Evolutionary conservation across 1,139 yeast genomes (phyloP).

Genomic region (Ogataea hybrid): DNA sequence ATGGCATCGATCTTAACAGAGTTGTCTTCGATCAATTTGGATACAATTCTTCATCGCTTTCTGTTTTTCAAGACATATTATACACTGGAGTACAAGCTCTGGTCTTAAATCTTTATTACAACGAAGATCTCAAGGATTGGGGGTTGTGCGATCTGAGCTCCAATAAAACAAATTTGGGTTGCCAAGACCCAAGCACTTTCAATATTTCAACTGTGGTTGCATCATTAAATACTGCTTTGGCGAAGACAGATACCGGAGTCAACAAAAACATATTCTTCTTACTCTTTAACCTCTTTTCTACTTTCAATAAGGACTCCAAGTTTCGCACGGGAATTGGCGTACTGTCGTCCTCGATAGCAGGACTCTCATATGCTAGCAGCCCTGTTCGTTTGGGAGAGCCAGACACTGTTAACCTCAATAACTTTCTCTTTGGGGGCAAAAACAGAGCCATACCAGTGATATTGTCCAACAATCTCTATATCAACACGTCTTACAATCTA

Average conservation of each 20-base stretch:
- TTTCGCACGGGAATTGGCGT: conserved; percentile 11
- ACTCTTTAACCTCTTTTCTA: conserved; percentile 43
- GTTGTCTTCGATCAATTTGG: conserved; percentile 52
- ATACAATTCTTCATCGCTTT: conserved; percentile 45
- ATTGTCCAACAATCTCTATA: conserved; percentile 30
- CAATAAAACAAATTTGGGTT: neutral
- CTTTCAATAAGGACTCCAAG: conserved; percentile 4
- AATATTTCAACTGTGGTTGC: conserved; percentile 41
- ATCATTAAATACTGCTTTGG: conserved; percentile 39
- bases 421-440: conserved; percentile 42
- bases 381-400: conserved; percentile 22
- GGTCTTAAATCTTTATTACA: conserved; percentile 67
- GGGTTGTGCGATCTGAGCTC: conserved; percentile 58
- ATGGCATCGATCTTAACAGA: conserved; percentile 57
- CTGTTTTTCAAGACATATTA: conserved; percentile 39
- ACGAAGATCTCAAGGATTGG: conserved; percentile 50
- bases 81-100: conserved; percentile 52
- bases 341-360: conserved; percentile 3
- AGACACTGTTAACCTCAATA: conserved; percentile 40
- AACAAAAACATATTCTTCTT: conserved; percentile 54
- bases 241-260: conserved; percentile 52
- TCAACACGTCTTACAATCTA: conserved; percentile 28
- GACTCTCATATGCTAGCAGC: neutral
- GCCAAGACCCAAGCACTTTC: conserved; percentile 27
- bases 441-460: conserved; percentile 44